Evolutionary conservation across 1,139 yeast genomes (phyloP).

Genomic region (Hyphopichia pseudoburtonii): DNA sequence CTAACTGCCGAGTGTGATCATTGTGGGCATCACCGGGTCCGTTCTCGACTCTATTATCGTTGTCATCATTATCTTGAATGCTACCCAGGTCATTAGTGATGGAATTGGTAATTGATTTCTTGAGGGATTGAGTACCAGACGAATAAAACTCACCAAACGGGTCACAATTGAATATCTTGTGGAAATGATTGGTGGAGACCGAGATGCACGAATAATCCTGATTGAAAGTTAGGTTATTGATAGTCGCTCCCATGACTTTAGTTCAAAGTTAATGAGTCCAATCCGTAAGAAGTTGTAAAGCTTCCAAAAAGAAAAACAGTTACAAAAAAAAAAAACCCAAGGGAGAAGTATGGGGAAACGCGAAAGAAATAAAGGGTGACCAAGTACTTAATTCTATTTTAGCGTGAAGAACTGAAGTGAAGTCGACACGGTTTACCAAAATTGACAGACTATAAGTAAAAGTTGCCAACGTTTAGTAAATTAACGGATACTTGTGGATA

Average conservation of each 20-base stretch:
- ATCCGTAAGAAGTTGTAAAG: too few species aligned
- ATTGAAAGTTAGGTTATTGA: slow-evolving; percentile 44
- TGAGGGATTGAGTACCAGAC: slow-evolving; percentile 11
- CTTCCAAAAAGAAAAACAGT: too few species aligned
- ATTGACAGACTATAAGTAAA: too few species aligned
- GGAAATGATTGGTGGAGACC: slow-evolving; percentile 32
- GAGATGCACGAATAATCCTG: slow-evolving; percentile 46
- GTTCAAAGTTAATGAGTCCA: too few species aligned
- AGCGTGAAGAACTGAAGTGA: too few species aligned
- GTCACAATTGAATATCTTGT: slow-evolving; percentile 46
- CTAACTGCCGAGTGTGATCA: slow-evolving; percentile 1
- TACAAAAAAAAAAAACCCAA: too few species aligned
- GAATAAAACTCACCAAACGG: slow-evolving; percentile 49
- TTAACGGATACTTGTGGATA: too few species aligned
- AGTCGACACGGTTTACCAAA: too few species aligned
- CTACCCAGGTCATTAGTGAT: slow-evolving; percentile 1
- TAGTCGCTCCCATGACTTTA: slow-evolving; percentile 17
- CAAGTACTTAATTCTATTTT: too few species aligned
- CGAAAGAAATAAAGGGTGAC: too few species aligned
- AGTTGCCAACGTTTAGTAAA: too few species aligned
- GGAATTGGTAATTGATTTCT: slow-evolving; percentile 13
- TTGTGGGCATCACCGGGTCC: slow-evolving; percentile 4
- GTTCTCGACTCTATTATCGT: slow-evolving; percentile 18
- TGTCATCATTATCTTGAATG: slow-evolving; percentile 19
- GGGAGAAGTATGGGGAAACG: too few species aligned